Conservation (phyloP, 192 early-diverging fungal species). For the Gryganskiella cystojenkinii region DNA sequence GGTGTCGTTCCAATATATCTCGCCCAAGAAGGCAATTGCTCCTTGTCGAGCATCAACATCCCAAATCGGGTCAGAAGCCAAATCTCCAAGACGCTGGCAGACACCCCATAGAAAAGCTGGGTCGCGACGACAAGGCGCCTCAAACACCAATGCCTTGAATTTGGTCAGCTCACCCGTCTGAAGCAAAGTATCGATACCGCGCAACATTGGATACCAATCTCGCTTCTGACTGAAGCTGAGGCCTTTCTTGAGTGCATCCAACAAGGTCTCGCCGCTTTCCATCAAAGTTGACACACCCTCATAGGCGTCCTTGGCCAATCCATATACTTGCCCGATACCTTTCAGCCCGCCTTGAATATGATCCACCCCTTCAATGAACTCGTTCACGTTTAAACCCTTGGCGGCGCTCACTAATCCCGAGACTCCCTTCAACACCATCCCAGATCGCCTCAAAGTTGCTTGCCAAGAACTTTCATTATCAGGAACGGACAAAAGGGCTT, state of each 20-base stretch:
- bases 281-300: background rate
- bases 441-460: background rate
- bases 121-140: background rate
- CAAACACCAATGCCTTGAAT: conserved; percentile 2
- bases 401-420: background rate
- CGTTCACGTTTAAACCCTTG: background rate
- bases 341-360: background rate
- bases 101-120: conserved; percentile 4
- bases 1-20: background rate
- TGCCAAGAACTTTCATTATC: too few species aligned
- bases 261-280: background rate
- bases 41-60: background rate
- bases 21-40: conserved; percentile 2
- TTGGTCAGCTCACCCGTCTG: background rate
- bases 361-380: background rate
- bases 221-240: background rate
- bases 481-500: too few species aligned
- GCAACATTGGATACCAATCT: conserved; percentile 1
- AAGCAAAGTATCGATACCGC: background rate
- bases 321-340: background rate
- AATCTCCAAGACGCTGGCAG: background rate
- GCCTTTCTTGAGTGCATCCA: background rate
- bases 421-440: background rate
- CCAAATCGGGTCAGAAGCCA: background rate
- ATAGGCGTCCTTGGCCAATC: background rate